Evolutionary conservation across 169 alveolate genomes (phyloP).

Genomic region (Pseudocohnilembus persalinus): DNA sequence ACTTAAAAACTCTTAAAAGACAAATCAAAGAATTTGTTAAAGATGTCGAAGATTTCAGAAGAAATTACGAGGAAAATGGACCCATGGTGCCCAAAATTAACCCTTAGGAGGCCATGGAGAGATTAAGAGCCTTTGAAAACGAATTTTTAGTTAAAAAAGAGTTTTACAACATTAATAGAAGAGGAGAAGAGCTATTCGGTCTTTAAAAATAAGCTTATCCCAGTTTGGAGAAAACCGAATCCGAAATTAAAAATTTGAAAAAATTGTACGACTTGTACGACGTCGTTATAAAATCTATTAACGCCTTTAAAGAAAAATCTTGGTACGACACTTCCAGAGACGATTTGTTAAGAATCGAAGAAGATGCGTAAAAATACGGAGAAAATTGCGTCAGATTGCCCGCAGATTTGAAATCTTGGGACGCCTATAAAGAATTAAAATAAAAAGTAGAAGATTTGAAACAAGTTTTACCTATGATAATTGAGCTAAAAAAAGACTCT

Average conservation of each 20-base stretch:
- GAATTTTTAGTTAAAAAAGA: slow-evolving; percentile 84
- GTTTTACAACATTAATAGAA: slow-evolving; percentile 87
- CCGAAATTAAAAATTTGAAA: slow-evolving; percentile 90
- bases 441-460: slow-evolving; percentile 89
- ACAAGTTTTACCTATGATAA: slow-evolving; percentile 90
- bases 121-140: slow-evolving; percentile 85
- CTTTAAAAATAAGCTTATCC: slow-evolving; percentile 92
- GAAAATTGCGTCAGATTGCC: slow-evolving; percentile 91
- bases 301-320: slow-evolving; percentile 90
- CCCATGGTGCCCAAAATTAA: slow-evolving; percentile 89
- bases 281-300: slow-evolving; percentile 89
- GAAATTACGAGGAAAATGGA: slow-evolving; percentile 92
- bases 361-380: slow-evolving; percentile 80
- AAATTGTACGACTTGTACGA: slow-evolving; percentile 88
- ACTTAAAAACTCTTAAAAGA: slow-evolving; percentile 83
- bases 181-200: slow-evolving; percentile 95
- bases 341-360: slow-evolving; percentile 87
- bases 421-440: slow-evolving; percentile 93
- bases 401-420: slow-evolving; percentile 92
- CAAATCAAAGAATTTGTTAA: slow-evolving; percentile 86
- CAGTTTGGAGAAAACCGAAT: slow-evolving; percentile 92
- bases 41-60: slow-evolving; percentile 87
- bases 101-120: slow-evolving; percentile 88
- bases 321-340: slow-evolving; percentile 89
- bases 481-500: slow-evolving; percentile 89